Base-by-base conservation (phyloP, 2,329 filamentous ascomycete genomes). In the Pseudocercospora musae region DNA sequence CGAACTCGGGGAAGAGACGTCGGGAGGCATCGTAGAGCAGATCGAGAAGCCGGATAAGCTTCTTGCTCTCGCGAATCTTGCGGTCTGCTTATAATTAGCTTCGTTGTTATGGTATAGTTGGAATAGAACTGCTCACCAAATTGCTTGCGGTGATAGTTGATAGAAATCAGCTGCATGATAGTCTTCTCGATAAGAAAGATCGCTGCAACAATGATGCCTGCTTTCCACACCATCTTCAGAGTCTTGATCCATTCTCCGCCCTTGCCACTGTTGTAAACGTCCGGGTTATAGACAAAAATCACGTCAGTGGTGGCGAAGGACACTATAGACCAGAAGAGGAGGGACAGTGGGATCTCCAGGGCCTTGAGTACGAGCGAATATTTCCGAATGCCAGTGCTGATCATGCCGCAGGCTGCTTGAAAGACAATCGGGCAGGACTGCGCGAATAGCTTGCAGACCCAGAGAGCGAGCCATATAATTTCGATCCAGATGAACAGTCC, bases 21-120 rank as follows among this genome's bases (percentile, higher is more conserved):
- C 90, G 84, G 8, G 90, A 94, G 13, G 90, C 90, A 62, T 95
- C 90, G 72, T 92, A 94, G 65, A 96, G 84, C 15, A 91, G 78
- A 18, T 88, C 87, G 1, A 96, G 80, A 4, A 95, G 82, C 69
- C 84, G 81, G 29, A 95, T 83, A 64, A 91, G 88, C 54, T 84
- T 86, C 79, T 96, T 96, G 29, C 89, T 93, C 50, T 89, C 85
- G 73, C 89, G 87, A 79, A 96, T 95, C 68, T 78, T 79, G 37
- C 86, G 85, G 70, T 87, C 9, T 71, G 76, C 11, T 71, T 72
- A 23, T 11, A 15, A 31, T 60, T 20, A 60, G 58, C 25, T 20
- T 25, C 11, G 11, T 7, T n/a, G 8, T 0, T 42, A 72, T 21
- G 6, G 20, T 86, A 85, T 69, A 87, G 2, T 8, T 21, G 7